Percentiles rank a stretch among this genome's conserved stretches.
Conservation (phyloP, 2,329 filamentous ascomycete species). For the Cylindrodendrum hubeiense region DNA sequence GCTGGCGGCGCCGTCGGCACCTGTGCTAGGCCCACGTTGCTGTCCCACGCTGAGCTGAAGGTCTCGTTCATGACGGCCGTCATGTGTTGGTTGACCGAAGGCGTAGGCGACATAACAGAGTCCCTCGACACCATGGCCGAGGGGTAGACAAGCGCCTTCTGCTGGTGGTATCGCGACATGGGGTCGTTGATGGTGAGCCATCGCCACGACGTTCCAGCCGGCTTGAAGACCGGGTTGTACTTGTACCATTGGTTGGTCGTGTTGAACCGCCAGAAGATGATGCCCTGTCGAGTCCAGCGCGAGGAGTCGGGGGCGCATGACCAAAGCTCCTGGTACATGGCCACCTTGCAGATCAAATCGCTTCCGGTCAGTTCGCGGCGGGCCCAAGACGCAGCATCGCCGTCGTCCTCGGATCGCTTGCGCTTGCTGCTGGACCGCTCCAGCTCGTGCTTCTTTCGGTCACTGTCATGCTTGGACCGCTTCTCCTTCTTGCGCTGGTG, state of each 20-base stretch:
- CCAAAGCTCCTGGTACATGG: conserved; percentile 77
- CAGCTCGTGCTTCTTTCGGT: conserved; percentile 50
- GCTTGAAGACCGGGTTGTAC: conserved; percentile 61
- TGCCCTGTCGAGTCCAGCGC: conserved; percentile 68
- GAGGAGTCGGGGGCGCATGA: conserved; percentile 61
- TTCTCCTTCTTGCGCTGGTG: conserved; percentile 54
- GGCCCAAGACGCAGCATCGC: conserved; percentile 55
- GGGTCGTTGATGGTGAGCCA: conserved; percentile 73
- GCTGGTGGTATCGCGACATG: conserved; percentile 69
- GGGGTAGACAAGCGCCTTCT: conserved; percentile 57
- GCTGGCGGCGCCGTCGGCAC: conserved; percentile 50
- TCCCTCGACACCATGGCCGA: conserved; percentile 52
- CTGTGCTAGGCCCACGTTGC: conserved; percentile 48
- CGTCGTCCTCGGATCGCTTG: conserved; percentile 56
- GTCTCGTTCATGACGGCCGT: conserved; percentile 70
- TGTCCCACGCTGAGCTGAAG: conserved; percentile 63
- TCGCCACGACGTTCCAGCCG: conserved; percentile 69
- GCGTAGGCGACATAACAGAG: conserved; percentile 66
- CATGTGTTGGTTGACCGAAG: conserved; percentile 63
- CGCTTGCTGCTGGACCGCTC: conserved; percentile 53
- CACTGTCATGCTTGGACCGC: conserved; percentile 49
- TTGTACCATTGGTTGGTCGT: conserved; percentile 65
- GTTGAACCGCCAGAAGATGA: conserved; percentile 74
- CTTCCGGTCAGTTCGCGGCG: conserved; percentile 60
- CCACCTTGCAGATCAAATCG: conserved; percentile 70